Evolutionary conservation across 371 early-diverging fungal species (phyloP).

Genomic region (Mortierella polycephala): DNA sequence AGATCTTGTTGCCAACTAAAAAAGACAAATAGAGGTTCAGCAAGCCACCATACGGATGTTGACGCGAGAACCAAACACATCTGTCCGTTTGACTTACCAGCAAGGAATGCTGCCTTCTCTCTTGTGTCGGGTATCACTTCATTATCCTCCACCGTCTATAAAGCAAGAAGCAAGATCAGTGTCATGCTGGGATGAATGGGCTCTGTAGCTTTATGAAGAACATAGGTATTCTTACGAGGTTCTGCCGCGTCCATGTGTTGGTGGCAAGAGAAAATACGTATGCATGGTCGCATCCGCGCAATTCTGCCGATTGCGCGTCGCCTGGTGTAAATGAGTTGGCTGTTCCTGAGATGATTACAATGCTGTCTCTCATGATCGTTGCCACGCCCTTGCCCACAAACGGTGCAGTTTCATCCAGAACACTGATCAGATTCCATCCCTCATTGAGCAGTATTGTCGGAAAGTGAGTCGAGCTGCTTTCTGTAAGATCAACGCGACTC

Average conservation of each 20-base stretch:
- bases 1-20: slow-evolving; percentile 42
- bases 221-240: slow-evolving; percentile 15
- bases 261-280: slow-evolving; percentile 29
- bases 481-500: slow-evolving; percentile 27
- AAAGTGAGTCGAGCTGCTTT: slow-evolving; percentile 32
- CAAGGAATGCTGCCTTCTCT: slow-evolving; percentile 46
- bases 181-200: neutral
- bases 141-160: slow-evolving; percentile 18
- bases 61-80: too few species aligned
- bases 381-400: slow-evolving; percentile 48
- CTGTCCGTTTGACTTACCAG: slow-evolving; percentile 16
- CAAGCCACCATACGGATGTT: too few species aligned
- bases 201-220: neutral
- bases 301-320: slow-evolving; percentile 17
- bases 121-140: slow-evolving; percentile 36
- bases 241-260: slow-evolving; percentile 31
- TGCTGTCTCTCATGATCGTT: slow-evolving; percentile 21
- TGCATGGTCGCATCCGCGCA: slow-evolving; percentile 47
- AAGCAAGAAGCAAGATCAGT: neutral
- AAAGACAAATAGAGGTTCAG: neutral
- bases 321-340: slow-evolving; percentile 50
- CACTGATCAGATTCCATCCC: slow-evolving; percentile 30
- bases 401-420: slow-evolving; percentile 38
- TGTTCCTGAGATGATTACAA: slow-evolving; percentile 43
- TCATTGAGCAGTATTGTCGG: slow-evolving; percentile 25